Percentiles rank a stretch among this genome's conserved stretches.
Conservation (phyloP, 1,284 basidiomycete genomes). For the Athelia sp. region DNA sequence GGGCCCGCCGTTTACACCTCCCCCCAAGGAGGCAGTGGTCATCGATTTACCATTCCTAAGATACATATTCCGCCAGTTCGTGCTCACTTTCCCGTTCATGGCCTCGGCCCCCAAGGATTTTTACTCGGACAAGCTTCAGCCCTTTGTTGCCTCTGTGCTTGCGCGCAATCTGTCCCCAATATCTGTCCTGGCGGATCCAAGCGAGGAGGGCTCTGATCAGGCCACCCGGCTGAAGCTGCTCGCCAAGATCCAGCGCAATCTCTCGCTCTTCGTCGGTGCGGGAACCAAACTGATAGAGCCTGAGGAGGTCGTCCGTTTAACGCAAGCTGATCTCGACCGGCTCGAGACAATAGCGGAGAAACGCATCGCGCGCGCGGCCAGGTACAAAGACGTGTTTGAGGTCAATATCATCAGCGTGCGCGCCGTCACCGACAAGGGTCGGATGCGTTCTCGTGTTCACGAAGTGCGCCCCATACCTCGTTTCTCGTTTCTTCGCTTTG, state of each 20-base stretch:
- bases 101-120: slow-evolving; percentile 81
- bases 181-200: slow-evolving; percentile 53
- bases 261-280: slow-evolving; percentile 75
- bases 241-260: slow-evolving; percentile 77
- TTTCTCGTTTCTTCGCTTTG: too few species aligned
- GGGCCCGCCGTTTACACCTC: slow-evolving; percentile 79
- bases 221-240: slow-evolving; percentile 57
- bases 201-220: slow-evolving; percentile 44
- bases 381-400: slow-evolving; percentile 62
- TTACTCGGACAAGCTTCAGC: slow-evolving; percentile 90
- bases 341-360: slow-evolving; percentile 66
- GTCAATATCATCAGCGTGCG: slow-evolving; percentile 88
- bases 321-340: slow-evolving; percentile 74
- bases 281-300: slow-evolving; percentile 77
- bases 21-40: slow-evolving; percentile 52
- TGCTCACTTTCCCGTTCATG: slow-evolving; percentile 92
- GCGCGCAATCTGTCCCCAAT: slow-evolving; percentile 71
- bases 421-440: slow-evolving; percentile 74
- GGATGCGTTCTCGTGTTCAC: slow-evolving; percentile 78
- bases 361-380: slow-evolving; percentile 43
- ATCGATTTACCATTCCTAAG: slow-evolving; percentile 83
- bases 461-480: slow-evolving; percentile 67
- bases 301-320: slow-evolving; percentile 86
- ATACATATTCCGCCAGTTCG: slow-evolving; percentile 86
- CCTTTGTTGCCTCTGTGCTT: slow-evolving; percentile 81